Evolutionary conservation across 306 rosid genomes (phyloP).

Genomic region (Mimosa pudica): DNA sequence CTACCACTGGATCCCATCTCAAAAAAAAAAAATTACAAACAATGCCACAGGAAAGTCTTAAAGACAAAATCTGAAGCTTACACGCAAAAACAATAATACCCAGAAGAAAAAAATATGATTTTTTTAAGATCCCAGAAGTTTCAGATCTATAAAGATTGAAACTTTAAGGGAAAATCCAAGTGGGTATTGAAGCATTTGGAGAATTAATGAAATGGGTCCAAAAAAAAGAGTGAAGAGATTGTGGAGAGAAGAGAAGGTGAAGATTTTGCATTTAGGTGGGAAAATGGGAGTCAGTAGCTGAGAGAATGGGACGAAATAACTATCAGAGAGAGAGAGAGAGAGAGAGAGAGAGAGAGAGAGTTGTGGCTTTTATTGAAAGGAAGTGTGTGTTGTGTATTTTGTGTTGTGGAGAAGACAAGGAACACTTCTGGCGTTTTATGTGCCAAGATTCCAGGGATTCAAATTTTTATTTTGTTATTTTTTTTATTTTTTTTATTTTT

Average conservation of each 20-base stretch:
- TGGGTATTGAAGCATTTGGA: constrained; percentile 24
- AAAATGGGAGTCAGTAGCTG: constrained; percentile 41
- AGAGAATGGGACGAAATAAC: constrained; percentile 48
- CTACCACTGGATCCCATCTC: constrained; percentile 89
- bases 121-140: constrained; percentile 36
- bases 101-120: constrained; percentile 42
- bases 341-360: neutral
- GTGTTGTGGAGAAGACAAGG: constrained; percentile 20
- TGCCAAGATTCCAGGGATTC: constrained; percentile 47
- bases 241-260: constrained; percentile 16
- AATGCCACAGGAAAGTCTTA: constrained; percentile 3
- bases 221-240: constrained; percentile 1
- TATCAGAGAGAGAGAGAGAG: constrained; percentile 30
- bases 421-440: constrained; percentile 32
- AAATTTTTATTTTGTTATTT: constrained; percentile 1
- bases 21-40: neutral
- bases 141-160: constrained; percentile 44
- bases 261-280: constrained; percentile 31
- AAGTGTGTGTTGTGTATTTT: constrained; percentile 2
- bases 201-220: constrained; percentile 21
- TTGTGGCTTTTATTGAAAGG: constrained; percentile 20
- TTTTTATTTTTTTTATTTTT: neutral
- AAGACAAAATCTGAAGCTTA: neutral
- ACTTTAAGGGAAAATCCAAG: constrained; percentile 23
- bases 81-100: constrained; percentile 27